phyloP scores from a whole-genome alignment of 2,329 filamentous ascomycete species.

The Westerdykella aurantiaca region DNA sequence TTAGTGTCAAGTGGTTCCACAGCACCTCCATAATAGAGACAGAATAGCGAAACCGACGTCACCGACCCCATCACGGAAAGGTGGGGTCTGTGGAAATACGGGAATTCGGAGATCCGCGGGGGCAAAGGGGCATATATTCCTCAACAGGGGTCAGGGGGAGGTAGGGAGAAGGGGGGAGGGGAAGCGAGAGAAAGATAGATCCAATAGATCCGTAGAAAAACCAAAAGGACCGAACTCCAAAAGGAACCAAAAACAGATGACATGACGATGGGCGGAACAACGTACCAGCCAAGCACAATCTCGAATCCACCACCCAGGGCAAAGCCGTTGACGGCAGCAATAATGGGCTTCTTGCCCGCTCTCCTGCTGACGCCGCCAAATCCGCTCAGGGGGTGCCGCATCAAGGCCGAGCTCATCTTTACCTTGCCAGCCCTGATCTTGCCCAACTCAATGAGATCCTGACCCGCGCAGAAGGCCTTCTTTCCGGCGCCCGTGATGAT shows the following conservation, averaged over 20 bases:
- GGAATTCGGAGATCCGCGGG: not conserved
- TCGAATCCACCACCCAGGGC: constrained; percentile 55
- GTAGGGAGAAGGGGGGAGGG: no score
- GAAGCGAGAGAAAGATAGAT: no score
- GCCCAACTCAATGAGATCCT: constrained; percentile 47
- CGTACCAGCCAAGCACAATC: constrained; percentile 51
- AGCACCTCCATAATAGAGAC: not conserved
- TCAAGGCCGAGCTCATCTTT: constrained; percentile 18
- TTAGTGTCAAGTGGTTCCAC: constrained; percentile 8
- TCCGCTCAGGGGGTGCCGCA: constrained; percentile 43
- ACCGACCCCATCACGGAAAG: not conserved
- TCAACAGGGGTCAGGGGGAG: no score
- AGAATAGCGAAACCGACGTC: not conserved
- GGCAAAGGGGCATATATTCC: not conserved
- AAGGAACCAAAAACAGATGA: not conserved
- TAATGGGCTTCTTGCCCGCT: constrained; percentile 55
- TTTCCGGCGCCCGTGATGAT: constrained; percentile 48
- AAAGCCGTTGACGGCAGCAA: constrained; percentile 55
- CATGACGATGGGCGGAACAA: constrained; percentile 3
- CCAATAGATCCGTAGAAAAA: no score
- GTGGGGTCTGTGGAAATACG: not conserved
- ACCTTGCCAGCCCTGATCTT: constrained; percentile 24
- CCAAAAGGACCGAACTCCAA: not conserved
- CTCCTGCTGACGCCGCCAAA: constrained; percentile 53
- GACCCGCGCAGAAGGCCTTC: constrained; percentile 51